Base-by-base conservation (phyloP, 2,329 filamentous ascomycete species). In the Arthrobotrys megalospora region DNA sequence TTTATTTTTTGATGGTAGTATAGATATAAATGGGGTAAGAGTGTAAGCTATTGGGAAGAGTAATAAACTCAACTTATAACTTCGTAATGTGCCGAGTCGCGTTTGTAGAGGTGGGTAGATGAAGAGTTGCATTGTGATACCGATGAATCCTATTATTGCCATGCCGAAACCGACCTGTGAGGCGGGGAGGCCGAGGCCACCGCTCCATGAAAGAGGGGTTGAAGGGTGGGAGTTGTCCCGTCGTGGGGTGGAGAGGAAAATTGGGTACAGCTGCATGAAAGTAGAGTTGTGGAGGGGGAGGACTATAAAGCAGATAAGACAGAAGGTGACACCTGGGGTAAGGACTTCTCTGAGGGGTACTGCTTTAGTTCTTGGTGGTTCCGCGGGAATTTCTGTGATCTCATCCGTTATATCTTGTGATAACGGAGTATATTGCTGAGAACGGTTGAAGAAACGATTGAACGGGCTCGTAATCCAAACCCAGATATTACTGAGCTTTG, bases 141-240 rank as follows among this genome's bases (percentile, higher is more conserved):
- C 93, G 50, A 95, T 90, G 60, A 89, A 84, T 7, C 93, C 93
- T 14, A 96, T 88, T 64, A 92, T 90, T 1, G 92, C 90, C 85
- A 94, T 93, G 3, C 92, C 91, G 50, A 92, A 85, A n/a, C 93
- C 93, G 36, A 96, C 91, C 1, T 89, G 88, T 0, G 88, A 87
- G 0, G 92, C 90, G 0, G 89, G 88, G 65, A 96, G 87, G n/a
- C 92, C 92, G 0, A 96, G 86, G 1, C 93, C 93, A 32, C 93
- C 92, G 0, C 88, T 88, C 80, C 92, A 94, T 79, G 87, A 84
- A 82, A 91, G 89, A 0, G 90, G 87, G 72, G 88, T 84, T 79
- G 83, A 80, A 81, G 84, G 83, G 80, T 81, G 69, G 82, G 77
- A 81, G 81, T 82, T 82, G 81, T 87, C 84, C 79, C 86, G 89